These are phyloP conservation scores for Suhomyces sp. DNA, from an alignment of 805 yeast species.

Conservation along the genomic window DNA sequence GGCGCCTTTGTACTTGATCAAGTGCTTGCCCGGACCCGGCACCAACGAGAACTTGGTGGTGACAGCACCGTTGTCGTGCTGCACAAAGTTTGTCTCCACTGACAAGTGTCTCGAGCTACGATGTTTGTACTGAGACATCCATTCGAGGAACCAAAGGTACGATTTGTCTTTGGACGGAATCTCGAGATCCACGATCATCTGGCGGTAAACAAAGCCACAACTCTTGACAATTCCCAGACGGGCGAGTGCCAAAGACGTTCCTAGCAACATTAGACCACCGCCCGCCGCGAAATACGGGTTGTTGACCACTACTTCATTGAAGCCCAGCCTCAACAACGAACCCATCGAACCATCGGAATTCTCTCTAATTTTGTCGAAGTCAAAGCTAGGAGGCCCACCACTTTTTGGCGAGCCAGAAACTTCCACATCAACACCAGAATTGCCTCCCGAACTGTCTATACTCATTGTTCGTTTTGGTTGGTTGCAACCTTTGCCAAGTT, in stretches of 20 bases:
- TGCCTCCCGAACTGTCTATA: not conserved
- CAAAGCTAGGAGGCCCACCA: constrained; percentile 17
- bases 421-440: not conserved
- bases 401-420: not conserved
- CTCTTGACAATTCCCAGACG: constrained; percentile 64
- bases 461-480: not conserved
- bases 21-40: constrained; percentile 96
- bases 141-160: constrained; percentile 90
- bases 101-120: constrained; percentile 79
- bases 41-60: constrained; percentile 85
- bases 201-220: constrained; percentile 71
- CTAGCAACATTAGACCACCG: constrained; percentile 93
- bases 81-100: constrained; percentile 81
- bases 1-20: constrained; percentile 81
- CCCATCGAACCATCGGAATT: constrained; percentile 37
- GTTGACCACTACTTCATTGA: constrained; percentile 54
- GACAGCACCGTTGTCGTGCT: constrained; percentile 91
- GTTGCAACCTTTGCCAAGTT: not conserved
- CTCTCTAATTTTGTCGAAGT: constrained; percentile 33
- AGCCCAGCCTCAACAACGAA: constrained; percentile 36
- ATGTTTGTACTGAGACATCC: constrained; percentile 86
- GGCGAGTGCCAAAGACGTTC: constrained; percentile 81
- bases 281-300: constrained; percentile 99
- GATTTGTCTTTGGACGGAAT: constrained; percentile 92
- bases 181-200: constrained; percentile 85